Evolutionary conservation across 352 stramenopile species (phyloP).

Genomic region (Globisporangium cederbergense): DNA sequence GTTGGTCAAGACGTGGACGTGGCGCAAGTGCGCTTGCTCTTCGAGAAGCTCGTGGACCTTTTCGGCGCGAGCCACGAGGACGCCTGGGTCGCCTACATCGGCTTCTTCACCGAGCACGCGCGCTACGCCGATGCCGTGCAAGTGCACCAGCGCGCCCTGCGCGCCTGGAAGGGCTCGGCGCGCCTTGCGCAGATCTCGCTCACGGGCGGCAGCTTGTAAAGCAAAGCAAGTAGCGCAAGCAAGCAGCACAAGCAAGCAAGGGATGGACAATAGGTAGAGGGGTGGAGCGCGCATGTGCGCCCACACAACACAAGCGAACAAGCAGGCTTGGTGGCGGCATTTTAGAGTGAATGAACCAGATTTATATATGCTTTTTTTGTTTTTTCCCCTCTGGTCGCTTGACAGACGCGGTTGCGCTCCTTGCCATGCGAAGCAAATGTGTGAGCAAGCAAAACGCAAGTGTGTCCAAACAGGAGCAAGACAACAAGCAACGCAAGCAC

Average conservation of each 20-base stretch:
- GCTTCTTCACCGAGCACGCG: conserved; percentile 42
- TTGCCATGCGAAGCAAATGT: not conserved
- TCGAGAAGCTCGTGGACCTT: conserved; percentile 82
- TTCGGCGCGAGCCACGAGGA: conserved; percentile 58
- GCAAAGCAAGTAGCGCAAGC: not conserved
- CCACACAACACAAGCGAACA: not conserved
- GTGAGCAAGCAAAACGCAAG: not conserved
- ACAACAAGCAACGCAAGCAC: not conserved
- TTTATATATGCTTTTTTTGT: conserved; percentile 3
- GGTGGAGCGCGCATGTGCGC: not conserved
- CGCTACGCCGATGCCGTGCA: conserved; percentile 54
- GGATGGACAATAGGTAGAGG: not conserved
- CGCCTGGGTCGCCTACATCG: conserved; percentile 74
- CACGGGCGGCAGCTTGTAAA: conserved; percentile 20
- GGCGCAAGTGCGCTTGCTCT: conserved; percentile 53
- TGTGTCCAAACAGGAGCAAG: not conserved
- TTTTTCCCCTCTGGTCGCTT: not conserved
- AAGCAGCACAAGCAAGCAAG: not conserved
- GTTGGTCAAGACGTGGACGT: conserved; percentile 27
- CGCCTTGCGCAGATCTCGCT: conserved; percentile 52
- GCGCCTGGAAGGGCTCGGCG: conserved; percentile 59
- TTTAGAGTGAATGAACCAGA: not conserved
- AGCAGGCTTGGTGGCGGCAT: not conserved
- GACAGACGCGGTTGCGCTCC: not conserved
- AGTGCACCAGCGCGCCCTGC: conserved; percentile 66